Evolutionary conservation across 345 rosid species (phyloP), one percentile per base, ranked within the genome.

Genomic region (Citrus medica): DNA sequence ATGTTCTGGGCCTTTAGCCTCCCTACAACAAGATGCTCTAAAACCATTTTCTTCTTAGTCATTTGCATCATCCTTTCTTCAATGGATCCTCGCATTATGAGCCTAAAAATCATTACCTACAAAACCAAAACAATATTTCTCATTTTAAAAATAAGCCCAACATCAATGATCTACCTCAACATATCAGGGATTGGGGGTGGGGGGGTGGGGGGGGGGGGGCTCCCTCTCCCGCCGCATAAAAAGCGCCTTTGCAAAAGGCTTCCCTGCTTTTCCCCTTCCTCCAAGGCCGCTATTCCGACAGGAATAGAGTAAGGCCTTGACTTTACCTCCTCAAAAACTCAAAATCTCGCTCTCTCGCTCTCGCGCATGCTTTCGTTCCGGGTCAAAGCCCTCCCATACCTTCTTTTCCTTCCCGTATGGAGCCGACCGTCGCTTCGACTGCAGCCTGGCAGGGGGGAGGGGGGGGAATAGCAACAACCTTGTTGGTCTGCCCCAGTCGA

Each of bases 21-120:
- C 80, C 99, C 99, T 42, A 97, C 99, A 82, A 97, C 99, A 69
- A 97, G 96, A 90, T 97, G 99, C 90, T 97, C 99, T 64, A 97
- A 84, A 85, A 97, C 94, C 99, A 97, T 97, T 87, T 97, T 97
- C 90, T 97, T 97, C 87, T 93, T 97, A 33, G 99, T 97, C 96
- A 97, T 82, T 62, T 97, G 93, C 98, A 97, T 93, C 98, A 97
- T 97, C 78, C 98, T 87, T 82, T 97, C 98, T 88, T 97, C 99
- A 83, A 94, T 97, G 79, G 96, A 89, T 83, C 94, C 98, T 80
- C 99, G 89, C 40, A 90, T 92, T 78, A 97, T 78, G 73, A 97
- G 96, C 83, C 99, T 89, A 82, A 87, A 97, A 69, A 97, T 97
- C 98, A 97, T 90, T 70, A 94, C 99, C 99, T 97, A 86, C 51